Evolutionary conservation across 163 green algal species (phyloP), one percentile per base, ranked within the genome.

Genomic region (Prototheca cutis): DNA sequence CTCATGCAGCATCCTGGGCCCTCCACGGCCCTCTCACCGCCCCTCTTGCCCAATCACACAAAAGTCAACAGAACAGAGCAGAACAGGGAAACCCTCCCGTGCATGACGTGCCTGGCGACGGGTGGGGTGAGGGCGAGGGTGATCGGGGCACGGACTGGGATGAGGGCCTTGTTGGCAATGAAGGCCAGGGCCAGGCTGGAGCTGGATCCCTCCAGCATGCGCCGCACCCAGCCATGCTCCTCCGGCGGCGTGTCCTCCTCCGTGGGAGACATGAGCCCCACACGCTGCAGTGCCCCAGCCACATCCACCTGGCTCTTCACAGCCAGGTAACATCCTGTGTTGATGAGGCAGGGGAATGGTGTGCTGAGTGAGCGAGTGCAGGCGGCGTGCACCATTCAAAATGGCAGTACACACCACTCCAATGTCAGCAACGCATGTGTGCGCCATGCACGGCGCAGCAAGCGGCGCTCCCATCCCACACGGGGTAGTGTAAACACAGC

Each of bases 141-240:
- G 29, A 86, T 60, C 21, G 79, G 76, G 5, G 61, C 63, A 6
- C 79, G 63, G 4, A 86, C 68, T 30, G 76, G 76, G 40, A 86
- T 61, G 1, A 84, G 62, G 7, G 79, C 79, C 49, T 86, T 86
- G 45, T 78, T 86, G 66, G 73, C 82, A 2, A 86, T 48, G 42
- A 84, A 82, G 2, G 79, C 76, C 10, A 84, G 62, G 2, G 72
- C 73, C 24, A 84, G 25, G 1, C 59, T 67, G 19, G 76, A 83
- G n/a, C 75, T 65, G 17, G 61, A 51, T 3, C 70, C 66, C 0
- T 55, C 55, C 2, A 85, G 52, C 49, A 53, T 42, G 29, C 67
- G 67, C 32, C 68, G 62, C 6, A 82, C 31, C 77, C 77, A 84
- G 3, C 67, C 47, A 18, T 63, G 40, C 13, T 47, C n/a, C 31